phyloP scores from a whole-genome alignment of 164 flowering plant species.

The Brasenia schreberi region DNA sequence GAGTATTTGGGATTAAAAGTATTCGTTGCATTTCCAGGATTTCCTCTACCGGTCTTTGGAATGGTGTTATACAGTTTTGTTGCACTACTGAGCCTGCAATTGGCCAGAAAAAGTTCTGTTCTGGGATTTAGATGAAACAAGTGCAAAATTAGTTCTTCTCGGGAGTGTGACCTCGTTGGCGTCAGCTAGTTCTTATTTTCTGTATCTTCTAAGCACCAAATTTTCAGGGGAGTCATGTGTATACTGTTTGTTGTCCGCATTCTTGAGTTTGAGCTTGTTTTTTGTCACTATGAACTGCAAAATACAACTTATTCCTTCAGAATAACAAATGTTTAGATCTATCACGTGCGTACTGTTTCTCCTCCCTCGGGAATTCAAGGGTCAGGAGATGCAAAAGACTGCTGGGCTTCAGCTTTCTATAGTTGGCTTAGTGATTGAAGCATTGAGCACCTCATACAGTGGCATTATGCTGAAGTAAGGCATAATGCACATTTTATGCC shows the following conservation, averaged over 20 bases:
- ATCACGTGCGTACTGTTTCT: neutral
- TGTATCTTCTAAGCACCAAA: constrained; percentile 61
- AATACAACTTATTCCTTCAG: neutral
- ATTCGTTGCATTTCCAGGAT: constrained; percentile 47
- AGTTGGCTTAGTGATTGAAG: constrained; percentile 47
- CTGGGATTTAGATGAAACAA: constrained; percentile 36
- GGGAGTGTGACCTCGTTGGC: constrained; percentile 76
- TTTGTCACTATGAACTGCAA: constrained; percentile 33
- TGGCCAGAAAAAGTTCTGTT: constrained; percentile 33
- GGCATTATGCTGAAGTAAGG: too few species aligned
- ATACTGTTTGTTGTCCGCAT: constrained; percentile 64
- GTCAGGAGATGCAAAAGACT: constrained; percentile 38
- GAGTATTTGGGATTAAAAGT: neutral
- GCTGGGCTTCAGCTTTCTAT: constrained; percentile 41
- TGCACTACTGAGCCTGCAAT: constrained; percentile 41
- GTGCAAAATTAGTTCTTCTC: constrained; percentile 52
- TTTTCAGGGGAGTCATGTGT: constrained; percentile 64
- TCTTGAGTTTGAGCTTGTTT: constrained; percentile 62
- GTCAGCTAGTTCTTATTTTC: constrained; percentile 76
- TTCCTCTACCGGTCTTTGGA: constrained; percentile 89
- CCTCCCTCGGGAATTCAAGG: constrained; percentile 41
- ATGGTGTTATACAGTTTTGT: constrained; percentile 74
- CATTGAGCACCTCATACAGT: constrained; percentile 53
- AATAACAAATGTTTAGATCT: neutral
- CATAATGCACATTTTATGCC: too few species aligned